Conservation (phyloP, 2,329 filamentous ascomycete genomes). For the Clathrospora elynae region DNA sequence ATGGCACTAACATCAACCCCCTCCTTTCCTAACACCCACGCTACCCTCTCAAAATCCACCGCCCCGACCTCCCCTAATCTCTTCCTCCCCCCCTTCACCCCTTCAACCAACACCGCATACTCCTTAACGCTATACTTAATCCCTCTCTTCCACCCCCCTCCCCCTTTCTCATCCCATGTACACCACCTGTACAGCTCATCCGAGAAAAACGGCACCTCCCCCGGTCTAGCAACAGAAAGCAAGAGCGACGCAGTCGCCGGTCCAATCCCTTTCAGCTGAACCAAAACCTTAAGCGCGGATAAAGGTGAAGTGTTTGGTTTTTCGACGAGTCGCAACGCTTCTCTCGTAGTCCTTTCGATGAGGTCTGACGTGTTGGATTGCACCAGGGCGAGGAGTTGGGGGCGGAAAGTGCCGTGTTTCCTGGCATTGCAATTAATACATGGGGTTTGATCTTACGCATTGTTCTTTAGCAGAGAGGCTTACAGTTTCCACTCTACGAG, state of each 20-base stretch:
- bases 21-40: conserved; percentile 13
- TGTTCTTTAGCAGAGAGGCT: too few relatives aligned
- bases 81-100: conserved; percentile 33
- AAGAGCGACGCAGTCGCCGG: conserved; percentile 79
- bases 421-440: conserved; percentile 29
- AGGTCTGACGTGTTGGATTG: conserved; percentile 62
- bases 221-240: conserved; percentile 66
- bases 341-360: conserved; percentile 57
- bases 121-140: conserved; percentile 75
- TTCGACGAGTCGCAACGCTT: conserved; percentile 53
- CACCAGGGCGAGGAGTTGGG: conserved; percentile 53
- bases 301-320: not conserved
- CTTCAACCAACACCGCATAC: conserved; percentile 62
- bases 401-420: conserved; percentile 58
- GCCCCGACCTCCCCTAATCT: conserved; percentile 22
- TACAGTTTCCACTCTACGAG: conserved; percentile 51
- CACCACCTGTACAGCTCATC: conserved; percentile 80
- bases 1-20: conserved; percentile 8
- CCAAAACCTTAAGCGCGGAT: conserved; percentile 59
- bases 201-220: conserved; percentile 72
- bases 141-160: conserved; percentile 54
- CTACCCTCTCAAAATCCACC: conserved; percentile 25
- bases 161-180: conserved; percentile 58
- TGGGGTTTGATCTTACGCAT: too few relatives aligned
- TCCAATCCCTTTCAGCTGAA: conserved; percentile 72